Evolutionary conservation across 164 flowering plant genomes (phyloP).

Genomic region (Vitis vinifera): DNA sequence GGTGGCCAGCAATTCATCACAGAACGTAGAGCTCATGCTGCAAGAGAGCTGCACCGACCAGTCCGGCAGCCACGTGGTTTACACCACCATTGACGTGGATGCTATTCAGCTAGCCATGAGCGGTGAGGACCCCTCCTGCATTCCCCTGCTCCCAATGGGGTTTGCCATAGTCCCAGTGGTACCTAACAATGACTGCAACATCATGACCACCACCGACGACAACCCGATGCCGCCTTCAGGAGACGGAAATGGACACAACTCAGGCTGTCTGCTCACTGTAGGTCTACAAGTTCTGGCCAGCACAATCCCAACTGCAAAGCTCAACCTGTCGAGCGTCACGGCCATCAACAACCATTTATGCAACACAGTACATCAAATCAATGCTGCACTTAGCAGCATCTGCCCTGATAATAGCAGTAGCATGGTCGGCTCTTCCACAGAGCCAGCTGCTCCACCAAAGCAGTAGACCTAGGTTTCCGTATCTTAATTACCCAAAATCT

Average conservation of each 20-base stretch:
- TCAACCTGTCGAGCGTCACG: constrained; percentile 66
- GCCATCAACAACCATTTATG: constrained; percentile 73
- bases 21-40: constrained; percentile 82
- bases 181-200: background rate
- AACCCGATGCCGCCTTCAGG: constrained; percentile 5
- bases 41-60: constrained; percentile 93
- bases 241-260: background rate
- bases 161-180: constrained; percentile 55
- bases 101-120: constrained; percentile 76
- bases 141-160: constrained; percentile 85
- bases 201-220: background rate
- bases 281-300: constrained; percentile 82
- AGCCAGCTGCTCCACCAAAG: constrained; percentile 20
- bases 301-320: constrained; percentile 67
- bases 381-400: constrained; percentile 37
- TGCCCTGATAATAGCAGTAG: constrained; percentile 11
- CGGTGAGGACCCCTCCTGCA: constrained; percentile 86
- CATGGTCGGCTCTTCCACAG: constrained; percentile 21
- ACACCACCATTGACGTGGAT: constrained; percentile 77
- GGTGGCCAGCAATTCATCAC: constrained; percentile 93
- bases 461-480: constrained; percentile 9
- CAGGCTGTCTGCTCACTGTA: constrained; percentile 77
- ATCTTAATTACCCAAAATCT: constrained; percentile 25
- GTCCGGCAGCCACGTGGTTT: constrained; percentile 77
- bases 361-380: constrained; percentile 72